These are phyloP conservation scores for Dysphania ambrosioides DNA, from an alignment of 148 eudicot species.

Conservation along the genomic window DNA sequence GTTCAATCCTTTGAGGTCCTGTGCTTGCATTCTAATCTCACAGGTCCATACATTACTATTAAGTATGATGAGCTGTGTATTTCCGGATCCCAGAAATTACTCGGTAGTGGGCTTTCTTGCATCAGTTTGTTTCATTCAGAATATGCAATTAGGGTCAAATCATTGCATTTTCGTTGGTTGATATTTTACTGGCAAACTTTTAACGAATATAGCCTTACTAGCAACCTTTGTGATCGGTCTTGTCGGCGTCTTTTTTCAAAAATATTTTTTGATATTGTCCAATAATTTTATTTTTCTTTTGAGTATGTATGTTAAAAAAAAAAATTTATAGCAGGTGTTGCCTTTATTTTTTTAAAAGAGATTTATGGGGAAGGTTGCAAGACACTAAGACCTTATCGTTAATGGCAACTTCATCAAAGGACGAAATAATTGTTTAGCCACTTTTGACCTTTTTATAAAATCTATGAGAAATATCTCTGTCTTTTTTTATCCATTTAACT, in stretches of 20 bases:
- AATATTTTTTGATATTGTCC: too few species aligned
- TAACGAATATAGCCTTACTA: neutral
- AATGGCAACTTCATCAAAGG: neutral
- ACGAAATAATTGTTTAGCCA: neutral
- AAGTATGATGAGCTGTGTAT: neutral
- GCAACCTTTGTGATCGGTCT: neutral
- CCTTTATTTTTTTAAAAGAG: too few species aligned
- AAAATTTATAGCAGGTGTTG: too few species aligned
- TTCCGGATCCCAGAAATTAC: neutral
- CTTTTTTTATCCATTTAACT: too few species aligned
- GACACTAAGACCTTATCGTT: neutral
- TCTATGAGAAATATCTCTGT: neutral
- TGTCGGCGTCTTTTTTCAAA: neutral
- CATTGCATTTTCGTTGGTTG: neutral
- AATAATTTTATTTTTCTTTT: too few species aligned
- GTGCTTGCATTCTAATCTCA: neutral
- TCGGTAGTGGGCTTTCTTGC: too few species aligned
- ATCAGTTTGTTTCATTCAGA: conserved; percentile 4
- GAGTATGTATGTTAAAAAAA: too few species aligned
- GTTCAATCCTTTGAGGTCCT: neutral
- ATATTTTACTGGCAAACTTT: neutral
- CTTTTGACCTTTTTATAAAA: neutral
- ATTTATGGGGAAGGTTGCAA: too few species aligned
- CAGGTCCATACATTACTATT: neutral
- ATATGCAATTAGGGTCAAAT: neutral